Conservation (phyloP, 2,329 filamentous ascomycete species). For the Aspergillus unguis region DNA sequence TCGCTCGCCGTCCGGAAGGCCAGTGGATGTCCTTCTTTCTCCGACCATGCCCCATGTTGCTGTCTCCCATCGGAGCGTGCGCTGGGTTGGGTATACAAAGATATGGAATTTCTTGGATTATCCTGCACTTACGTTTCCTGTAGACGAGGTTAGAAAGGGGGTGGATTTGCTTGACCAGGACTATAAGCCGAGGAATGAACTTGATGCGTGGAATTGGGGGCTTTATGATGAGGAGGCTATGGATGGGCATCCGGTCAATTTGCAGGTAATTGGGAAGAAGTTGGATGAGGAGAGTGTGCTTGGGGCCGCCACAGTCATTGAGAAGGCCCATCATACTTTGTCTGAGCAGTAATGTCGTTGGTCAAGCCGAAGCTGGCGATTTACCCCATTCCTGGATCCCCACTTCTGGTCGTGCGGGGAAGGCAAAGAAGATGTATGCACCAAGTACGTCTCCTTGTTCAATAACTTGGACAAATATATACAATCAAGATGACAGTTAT, state of each 20-base stretch:
- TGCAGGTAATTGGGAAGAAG: slow-evolving; percentile 53
- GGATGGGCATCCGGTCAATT: slow-evolving; percentile 48
- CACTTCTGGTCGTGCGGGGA: slow-evolving; percentile 1
- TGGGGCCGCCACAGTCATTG: slow-evolving; percentile 37
- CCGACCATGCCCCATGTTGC: slow-evolving; percentile 61
- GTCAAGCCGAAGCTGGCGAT: neutral
- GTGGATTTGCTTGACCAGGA: slow-evolving; percentile 37
- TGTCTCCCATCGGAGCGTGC: slow-evolving; percentile 43
- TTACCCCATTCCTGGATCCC: slow-evolving; percentile 4
- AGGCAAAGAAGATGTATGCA: too few relatives aligned
- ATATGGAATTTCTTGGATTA: slow-evolving; percentile 64
- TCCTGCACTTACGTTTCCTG: slow-evolving; percentile 55
- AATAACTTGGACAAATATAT: too few relatives aligned
- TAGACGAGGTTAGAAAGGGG: slow-evolving; percentile 45
- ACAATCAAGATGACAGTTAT: too few relatives aligned
- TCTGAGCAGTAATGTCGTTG: neutral
- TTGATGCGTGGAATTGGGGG: slow-evolving; percentile 53
- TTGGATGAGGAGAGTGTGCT: slow-evolving; percentile 57
- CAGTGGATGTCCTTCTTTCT: slow-evolving; percentile 56
- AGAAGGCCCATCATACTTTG: slow-evolving; percentile 23
- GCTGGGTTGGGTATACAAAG: slow-evolving; percentile 59
- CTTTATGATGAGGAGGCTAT: slow-evolving; percentile 45
- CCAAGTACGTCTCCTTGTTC: neutral
- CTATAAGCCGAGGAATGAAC: slow-evolving; percentile 48
- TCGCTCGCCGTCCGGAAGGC: slow-evolving; percentile 44